Conservation (phyloP, 805 yeast genomes). For the Blastobotrys attinorum region DNA sequence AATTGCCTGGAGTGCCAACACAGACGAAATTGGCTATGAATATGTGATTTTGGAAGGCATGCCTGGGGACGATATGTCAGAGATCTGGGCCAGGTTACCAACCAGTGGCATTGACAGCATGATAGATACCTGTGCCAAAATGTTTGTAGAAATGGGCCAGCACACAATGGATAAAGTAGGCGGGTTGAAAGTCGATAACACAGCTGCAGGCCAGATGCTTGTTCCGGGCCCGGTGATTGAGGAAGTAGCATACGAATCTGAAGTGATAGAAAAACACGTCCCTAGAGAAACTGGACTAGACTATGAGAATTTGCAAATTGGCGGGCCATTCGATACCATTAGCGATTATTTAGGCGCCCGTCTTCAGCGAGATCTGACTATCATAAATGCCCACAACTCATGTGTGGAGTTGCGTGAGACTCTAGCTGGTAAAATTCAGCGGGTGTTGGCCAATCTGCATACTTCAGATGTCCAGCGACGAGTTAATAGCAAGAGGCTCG, state of each 20-base stretch:
- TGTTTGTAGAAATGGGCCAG: not conserved
- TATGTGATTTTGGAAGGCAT: not conserved
- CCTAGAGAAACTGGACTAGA: not conserved
- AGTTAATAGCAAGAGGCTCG: not conserved
- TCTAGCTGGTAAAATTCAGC: not conserved
- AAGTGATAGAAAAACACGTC: not conserved
- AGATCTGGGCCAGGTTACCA: not conserved
- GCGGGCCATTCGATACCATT: not conserved
- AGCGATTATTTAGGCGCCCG: not conserved
- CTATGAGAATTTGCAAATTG: not conserved
- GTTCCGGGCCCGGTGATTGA: not conserved
- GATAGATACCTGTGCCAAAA: not conserved
- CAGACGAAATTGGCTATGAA: not conserved
- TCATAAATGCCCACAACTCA: not conserved
- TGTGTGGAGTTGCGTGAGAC: not conserved
- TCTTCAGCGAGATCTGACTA: not conserved
- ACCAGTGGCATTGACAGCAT: not conserved
- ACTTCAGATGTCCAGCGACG: not conserved
- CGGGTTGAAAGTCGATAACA: not conserved
- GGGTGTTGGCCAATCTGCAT: not conserved
- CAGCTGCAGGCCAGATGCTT: not conserved
- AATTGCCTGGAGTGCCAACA: not conserved
- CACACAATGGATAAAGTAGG: not conserved
- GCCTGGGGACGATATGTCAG: not conserved
- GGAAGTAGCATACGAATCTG: not conserved